Base-by-base conservation (phyloP, 805 yeast species). In the Yarrowia sp. region DNA sequence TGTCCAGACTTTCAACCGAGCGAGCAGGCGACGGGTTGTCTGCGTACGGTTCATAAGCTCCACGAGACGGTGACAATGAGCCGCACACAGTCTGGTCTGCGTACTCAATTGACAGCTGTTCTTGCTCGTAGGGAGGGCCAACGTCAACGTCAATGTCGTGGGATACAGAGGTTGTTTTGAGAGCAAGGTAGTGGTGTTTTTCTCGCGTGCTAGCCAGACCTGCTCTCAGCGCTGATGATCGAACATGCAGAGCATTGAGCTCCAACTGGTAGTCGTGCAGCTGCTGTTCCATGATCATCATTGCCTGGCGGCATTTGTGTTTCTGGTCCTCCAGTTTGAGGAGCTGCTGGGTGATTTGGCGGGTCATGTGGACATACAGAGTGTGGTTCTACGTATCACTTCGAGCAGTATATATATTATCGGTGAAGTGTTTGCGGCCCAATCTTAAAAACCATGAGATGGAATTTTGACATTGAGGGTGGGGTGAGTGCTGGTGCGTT, bases 221-320 rank as follows among this genome's bases (percentile, higher is more conserved):
- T 2, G 36, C 38, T 32, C 54, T 48, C 17, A 48, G 11, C 14
- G 54, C 24, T 1, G 26, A 12, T 1, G 38, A 14, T 9, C 12
- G 19, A 9, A 21, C 26, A 8, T 48, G 38, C 17, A 48, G 22
- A 4, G 17, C 3, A 38, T 48, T 48, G 26, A 48, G 26, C 10
- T 48, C 54, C 28, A 26, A 38, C 26, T 48, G 54, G 36, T 32
- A 16, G 7, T 48, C 54, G 19, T 48, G 32, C 38, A 48, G 21
- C 54, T 32, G 26, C 28, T 48, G 54, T 10, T 32, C 54, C 54
- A 48, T 48, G 38, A 32, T 4, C 19, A 48, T 14, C 54, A 48
- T 48, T 19, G 54, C 54, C 28, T 21, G 26, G 21, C 54, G 32
- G 28, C 54, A 48, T 21, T 48, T 48, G 54, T 48, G 54, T 48